Conservation (phyloP, 2,329 filamentous ascomycete species). For the Aplosporella prunicola region DNA sequence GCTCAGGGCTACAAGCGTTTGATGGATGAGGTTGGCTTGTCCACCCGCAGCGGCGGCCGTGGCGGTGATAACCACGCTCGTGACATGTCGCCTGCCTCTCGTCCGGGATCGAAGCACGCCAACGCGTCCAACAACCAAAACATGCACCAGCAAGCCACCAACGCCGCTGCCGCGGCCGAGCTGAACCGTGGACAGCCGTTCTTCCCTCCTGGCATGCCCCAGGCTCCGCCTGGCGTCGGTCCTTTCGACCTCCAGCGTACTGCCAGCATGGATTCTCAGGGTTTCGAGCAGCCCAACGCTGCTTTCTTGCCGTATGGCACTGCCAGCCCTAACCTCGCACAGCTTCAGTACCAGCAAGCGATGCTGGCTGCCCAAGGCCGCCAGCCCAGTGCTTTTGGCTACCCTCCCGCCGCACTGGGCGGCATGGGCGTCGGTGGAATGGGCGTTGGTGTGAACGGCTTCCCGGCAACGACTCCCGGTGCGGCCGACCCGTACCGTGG, state of each 20-base stretch:
- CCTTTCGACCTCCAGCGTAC: constrained; percentile 38
- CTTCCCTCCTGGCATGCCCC: constrained; percentile 26
- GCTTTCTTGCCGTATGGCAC: constrained; percentile 29
- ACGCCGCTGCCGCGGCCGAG: constrained; percentile 14
- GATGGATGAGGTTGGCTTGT: constrained; percentile 96
- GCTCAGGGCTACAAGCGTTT: constrained; percentile 95
- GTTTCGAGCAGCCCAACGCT: constrained; percentile 35
- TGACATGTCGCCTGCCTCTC: constrained; percentile 25
- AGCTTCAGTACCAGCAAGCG: constrained; percentile 46
- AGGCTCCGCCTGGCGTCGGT: constrained; percentile 22
- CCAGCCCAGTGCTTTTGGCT: constrained; percentile 6
- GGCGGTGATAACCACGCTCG: constrained; percentile 17
- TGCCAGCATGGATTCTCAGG: constrained; percentile 40
- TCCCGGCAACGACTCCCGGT: constrained; percentile 4
- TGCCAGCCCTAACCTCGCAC: constrained; percentile 18
- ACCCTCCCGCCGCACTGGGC: constrained; percentile 4
- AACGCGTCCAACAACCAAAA: constrained; percentile 15
- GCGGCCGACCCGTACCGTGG: constrained; percentile 8
- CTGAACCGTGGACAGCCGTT: constrained; percentile 20
- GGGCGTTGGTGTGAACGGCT: constrained; percentile 8
- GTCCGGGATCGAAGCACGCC: constrained; percentile 28
- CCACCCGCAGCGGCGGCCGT: constrained; percentile 41
- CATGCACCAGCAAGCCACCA: constrained; percentile 2
- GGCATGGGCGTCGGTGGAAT: constrained; percentile 7
- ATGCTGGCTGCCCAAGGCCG: constrained; percentile 35